Evolutionary conservation across 2,329 filamentous ascomycete genomes (phyloP), one percentile per base, ranked within the genome.

Genomic region (Cladosporium phlei): DNA sequence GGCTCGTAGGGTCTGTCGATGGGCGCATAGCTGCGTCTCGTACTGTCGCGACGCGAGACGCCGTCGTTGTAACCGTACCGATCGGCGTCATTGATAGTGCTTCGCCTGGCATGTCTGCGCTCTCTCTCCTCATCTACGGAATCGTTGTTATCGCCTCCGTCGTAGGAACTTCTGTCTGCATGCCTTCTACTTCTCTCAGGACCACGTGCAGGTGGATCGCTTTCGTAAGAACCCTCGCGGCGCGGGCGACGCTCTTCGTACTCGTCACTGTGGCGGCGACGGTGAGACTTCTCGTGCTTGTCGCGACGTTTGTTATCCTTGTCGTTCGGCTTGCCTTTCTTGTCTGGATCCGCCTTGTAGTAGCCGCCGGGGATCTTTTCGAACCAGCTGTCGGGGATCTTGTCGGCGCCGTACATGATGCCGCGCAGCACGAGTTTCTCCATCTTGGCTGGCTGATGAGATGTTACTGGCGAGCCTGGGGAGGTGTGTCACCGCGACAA

Each of bases 381-480:
- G 50, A 66, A 66, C 56, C 61, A 63, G 17, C 40, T 55, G 51
- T 67, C 64, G 28, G 65, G 65, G n/a, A 67, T 63, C 53, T 65
- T 66, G 48, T 66, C 64, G 47, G 58, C 57, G 33, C 57, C 55
- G 42, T 56, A 57, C 51, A 56, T 53, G 47, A 59, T 45, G 37
- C 55, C 53, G 17, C 52, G 52, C 17, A 59, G 43, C 22, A 59
- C 51, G 27, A 59, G 51, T 45, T 59, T 59, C 51, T 59, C 56
- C 54, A 58, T 57, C 17, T 17, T 37, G 32, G 16, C 11, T 4
- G 28, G 16, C 17, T 21, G 29, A 12, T 43, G 14, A 3, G 24
- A 8, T 22, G 2, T 20, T 19, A 3, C 17, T 19, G 24, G 14
- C 24, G 17, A 16, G 6, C 4, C 2, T 17, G 12, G 5, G 30